Conservation (phyloP, 805 yeast species). For the Metschnikowia chrysomelidarum region DNA sequence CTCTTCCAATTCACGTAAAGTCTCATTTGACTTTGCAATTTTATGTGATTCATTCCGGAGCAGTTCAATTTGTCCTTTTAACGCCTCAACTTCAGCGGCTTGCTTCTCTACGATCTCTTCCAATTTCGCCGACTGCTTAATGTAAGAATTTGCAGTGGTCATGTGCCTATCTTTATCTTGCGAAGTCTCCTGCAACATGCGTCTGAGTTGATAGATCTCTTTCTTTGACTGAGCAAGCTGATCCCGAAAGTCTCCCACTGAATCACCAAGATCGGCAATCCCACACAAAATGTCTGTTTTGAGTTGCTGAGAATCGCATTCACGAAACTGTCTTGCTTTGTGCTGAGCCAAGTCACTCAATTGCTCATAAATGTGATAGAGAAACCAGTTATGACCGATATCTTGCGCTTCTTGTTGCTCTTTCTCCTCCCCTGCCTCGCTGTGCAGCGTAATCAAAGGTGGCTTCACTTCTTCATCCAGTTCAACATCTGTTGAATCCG, state of each 20-base stretch:
- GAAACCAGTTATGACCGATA: slow-evolving; percentile 1
- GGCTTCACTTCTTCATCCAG: slow-evolving; percentile 7
- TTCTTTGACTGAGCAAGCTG: slow-evolving; percentile 4
- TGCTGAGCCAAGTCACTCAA: slow-evolving; percentile 5
- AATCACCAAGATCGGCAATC: slow-evolving; percentile 9
- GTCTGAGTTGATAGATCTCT: slow-evolving; percentile 5
- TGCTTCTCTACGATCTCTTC: too few species aligned
- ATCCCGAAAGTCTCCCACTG: neutral
- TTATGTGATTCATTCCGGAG: too few species aligned
- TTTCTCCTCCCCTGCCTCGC: too few species aligned
- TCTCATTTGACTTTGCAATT: too few species aligned
- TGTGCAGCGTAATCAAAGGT: too few species aligned
- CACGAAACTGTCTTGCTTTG: slow-evolving; percentile 2
- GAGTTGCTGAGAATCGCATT: slow-evolving; percentile 2
- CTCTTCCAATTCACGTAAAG: too few species aligned
- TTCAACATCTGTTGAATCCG: slow-evolving; percentile 16
- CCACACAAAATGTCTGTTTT: slow-evolving; percentile 8
- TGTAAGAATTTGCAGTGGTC: too few species aligned
- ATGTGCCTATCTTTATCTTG: too few species aligned
- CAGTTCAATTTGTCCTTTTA: too few species aligned
- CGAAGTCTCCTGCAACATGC: slow-evolving; percentile 5
- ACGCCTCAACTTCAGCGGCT: too few species aligned
- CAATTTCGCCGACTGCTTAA: too few species aligned
- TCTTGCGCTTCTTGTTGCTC: slow-evolving; percentile 1
- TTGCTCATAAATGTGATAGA: slow-evolving; percentile 9